Evolutionary conservation across 768 basidiomycete genomes (phyloP).

Genomic region (Kwoniella sp.): DNA sequence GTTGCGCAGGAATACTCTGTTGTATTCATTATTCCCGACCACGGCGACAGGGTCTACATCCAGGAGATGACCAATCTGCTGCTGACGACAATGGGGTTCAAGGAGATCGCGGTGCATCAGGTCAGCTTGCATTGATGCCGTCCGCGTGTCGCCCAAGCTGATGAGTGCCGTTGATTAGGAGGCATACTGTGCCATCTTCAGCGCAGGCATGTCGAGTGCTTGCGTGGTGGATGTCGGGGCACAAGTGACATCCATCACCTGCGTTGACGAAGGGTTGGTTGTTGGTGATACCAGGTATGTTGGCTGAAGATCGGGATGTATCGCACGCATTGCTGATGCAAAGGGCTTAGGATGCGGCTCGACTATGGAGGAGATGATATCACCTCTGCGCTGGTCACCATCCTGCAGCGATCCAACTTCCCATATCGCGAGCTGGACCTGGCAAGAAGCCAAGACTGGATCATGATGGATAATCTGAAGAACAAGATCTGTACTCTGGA

Average conservation of each 20-base stretch:
- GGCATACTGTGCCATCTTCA: conserved; percentile 86
- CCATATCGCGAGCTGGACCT: conserved; percentile 83
- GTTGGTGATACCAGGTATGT: conserved; percentile 76
- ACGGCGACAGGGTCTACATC: conserved; percentile 79
- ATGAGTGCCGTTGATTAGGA: conserved; percentile 57
- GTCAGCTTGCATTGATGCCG: conserved; percentile 51
- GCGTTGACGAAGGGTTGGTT: conserved; percentile 90
- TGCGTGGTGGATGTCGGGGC: conserved; percentile 96
- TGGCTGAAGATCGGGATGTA: background rate
- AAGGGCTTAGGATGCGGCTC: conserved; percentile 54
- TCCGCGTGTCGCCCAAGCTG: background rate
- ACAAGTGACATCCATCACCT: conserved; percentile 73
- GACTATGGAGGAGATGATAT: conserved; percentile 93
- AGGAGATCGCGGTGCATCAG: conserved; percentile 87
- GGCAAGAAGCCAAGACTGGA: conserved; percentile 75
- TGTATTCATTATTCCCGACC: conserved; percentile 84
- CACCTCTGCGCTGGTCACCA: conserved; percentile 76
- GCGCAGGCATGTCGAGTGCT: conserved; percentile 88
- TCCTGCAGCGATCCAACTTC: conserved; percentile 74
- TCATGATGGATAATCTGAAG: conserved; percentile 87
- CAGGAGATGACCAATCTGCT: conserved; percentile 70
- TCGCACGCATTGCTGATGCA: conserved; percentile 1
- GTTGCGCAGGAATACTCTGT: conserved; percentile 72
- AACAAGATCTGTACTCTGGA: conserved; percentile 73
- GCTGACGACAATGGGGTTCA: conserved; percentile 78